Conservation (phyloP, 306 rosid genomes). For the Senna tora region DNA sequence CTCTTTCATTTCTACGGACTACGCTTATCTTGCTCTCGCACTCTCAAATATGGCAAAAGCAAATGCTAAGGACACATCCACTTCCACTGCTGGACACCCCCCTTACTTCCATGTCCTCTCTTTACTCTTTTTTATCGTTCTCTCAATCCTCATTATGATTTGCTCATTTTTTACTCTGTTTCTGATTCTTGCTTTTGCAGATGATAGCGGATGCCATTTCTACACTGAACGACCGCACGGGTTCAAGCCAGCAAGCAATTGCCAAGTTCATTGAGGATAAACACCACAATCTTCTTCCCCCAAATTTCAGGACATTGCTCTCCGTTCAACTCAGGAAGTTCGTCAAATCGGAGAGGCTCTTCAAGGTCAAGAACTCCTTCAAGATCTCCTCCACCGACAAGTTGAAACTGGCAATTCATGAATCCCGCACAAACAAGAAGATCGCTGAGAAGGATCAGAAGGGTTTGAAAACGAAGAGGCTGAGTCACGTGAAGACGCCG, state of each 20-base stretch:
- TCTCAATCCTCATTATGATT: too few species aligned
- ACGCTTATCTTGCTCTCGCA: background rate
- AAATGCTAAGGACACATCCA: conserved; percentile 22
- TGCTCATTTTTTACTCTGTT: background rate
- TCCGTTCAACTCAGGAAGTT: conserved; percentile 38
- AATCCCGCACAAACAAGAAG: background rate
- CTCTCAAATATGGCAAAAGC: conserved; percentile 36
- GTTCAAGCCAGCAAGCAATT: conserved; percentile 43
- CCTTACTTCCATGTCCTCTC: conserved; percentile 33
- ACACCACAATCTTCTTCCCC: conserved; percentile 35
- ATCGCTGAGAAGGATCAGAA: background rate
- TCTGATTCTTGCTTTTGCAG: conserved; percentile 21
- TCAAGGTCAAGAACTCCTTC: conserved; percentile 41
- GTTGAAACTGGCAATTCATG: background rate
- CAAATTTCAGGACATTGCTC: conserved; percentile 34
- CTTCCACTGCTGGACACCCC: conserved; percentile 32
- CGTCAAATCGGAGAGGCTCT: conserved; percentile 34
- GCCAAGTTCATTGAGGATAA: conserved; percentile 38
- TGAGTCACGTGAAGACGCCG: conserved; percentile 44
- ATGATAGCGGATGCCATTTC: conserved; percentile 43
- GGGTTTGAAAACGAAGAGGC: conserved; percentile 28
- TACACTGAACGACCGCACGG: conserved; percentile 39
- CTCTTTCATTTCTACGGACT: background rate
- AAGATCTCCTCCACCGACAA: conserved; percentile 23
- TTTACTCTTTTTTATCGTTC: background rate